Percentiles rank a stretch among this genome's conserved stretches.
phyloP scores from a whole-genome alignment of 75 land plant genomes.

The Picea glauca region DNA sequence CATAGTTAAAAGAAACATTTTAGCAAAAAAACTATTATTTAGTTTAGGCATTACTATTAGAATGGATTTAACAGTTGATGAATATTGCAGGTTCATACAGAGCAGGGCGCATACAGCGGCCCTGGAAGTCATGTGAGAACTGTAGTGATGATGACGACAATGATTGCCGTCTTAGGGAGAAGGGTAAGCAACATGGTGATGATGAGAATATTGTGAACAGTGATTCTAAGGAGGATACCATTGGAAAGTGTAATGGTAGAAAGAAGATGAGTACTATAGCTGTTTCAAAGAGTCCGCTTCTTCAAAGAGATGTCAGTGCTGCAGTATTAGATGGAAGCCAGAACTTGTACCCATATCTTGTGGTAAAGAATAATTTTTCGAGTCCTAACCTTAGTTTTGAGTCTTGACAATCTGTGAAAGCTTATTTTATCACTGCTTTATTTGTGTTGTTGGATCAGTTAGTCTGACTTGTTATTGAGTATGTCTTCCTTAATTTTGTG shows the following conservation, averaged over 20 bases:
- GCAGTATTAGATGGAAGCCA: slow-evolving; percentile 15
- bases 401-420: neutral
- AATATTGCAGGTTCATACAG: slow-evolving; percentile 16
- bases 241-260: slow-evolving; percentile 2
- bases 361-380: slow-evolving; percentile 13
- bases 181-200: slow-evolving; percentile 5
- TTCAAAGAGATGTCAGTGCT: neutral
- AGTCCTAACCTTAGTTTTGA: neutral
- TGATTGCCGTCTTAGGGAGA: slow-evolving; percentile 4
- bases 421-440: neutral
- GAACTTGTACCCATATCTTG: slow-evolving; percentile 36
- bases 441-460: neutral
- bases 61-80: neutral
- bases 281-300: slow-evolving; percentile 8
- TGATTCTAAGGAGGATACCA: slow-evolving; percentile 5
- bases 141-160: slow-evolving; percentile 15
- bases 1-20: too few species aligned
- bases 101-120: slow-evolving; percentile 40
- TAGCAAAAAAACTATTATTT: too few species aligned
- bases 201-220: neutral
- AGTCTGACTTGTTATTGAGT: neutral
- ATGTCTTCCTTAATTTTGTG: neutral
- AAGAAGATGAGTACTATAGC: slow-evolving; percentile 10
- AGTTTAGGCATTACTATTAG: too few species aligned
- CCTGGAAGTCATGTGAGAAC: slow-evolving; percentile 19